Base-by-base conservation (phyloP, 257 asterid genomes). In the Cinchona pubescens region DNA sequence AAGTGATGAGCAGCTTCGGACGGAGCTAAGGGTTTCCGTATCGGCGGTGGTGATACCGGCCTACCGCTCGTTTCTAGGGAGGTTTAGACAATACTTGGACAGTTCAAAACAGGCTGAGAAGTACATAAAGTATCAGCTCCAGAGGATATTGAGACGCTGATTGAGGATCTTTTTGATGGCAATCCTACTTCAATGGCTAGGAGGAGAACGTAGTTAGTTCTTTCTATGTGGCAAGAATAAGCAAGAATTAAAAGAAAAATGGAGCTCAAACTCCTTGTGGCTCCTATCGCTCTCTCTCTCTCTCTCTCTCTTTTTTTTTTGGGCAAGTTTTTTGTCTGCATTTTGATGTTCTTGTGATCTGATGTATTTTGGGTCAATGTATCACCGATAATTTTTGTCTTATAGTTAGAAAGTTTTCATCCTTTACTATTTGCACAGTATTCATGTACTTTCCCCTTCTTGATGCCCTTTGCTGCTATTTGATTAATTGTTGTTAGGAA, bases 1-100 rank as follows among this genome's bases (percentile, higher is more conserved):
- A 5, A 87, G 92, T 73, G 98, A 94, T 43, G 96, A 86, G 78
- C 97, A 94, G 83, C 97, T 94, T n/a, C 91, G 86, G 29, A 90
- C 98, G 78, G 97, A 94, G 90, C 96, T 94, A 0, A 66, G 94
- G 71, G 90, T 92, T 32, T 88, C 97, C 0, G 80, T 94, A 63
- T 85, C 97, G 0, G 87, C 93, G 14, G 90, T 94, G 45, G 82
- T 94, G 10, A 85, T 94, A 12, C 97, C 98, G 56, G 97, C 97
- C 0, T 94, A 94, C 80, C 87, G 98, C 1, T 81, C 97, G 0
- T 94, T 94, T 58, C 76, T 89, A 0, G 97, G 97, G 68, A 79
- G 97, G 76, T 92, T 90, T 85, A 81, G 79, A 46, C 97, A 89
- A n/a, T 77, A 83, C 38, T 49, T 94, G 75, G 96, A 90, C 12